These are phyloP conservation scores for Spiromastix sp. DNA, from an alignment of 2,329 filamentous ascomycete species.

Conservation along the genomic window DNA sequence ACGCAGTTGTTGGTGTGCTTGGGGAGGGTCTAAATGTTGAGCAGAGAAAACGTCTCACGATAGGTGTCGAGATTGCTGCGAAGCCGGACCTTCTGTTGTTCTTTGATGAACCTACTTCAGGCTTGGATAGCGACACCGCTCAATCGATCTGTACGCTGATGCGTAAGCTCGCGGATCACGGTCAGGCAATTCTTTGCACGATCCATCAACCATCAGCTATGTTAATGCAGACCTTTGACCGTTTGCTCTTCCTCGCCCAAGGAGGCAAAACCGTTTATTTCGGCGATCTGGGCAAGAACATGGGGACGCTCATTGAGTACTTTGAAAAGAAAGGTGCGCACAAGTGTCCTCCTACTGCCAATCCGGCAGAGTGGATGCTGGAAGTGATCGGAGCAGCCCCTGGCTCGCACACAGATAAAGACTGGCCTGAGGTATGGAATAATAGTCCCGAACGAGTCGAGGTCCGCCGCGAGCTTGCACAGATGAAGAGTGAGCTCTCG, in stretches of 20 bases:
- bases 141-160: slow-evolving; percentile 85
- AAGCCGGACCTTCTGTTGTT: slow-evolving; percentile 85
- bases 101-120: slow-evolving; percentile 89
- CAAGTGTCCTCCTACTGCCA: slow-evolving; percentile 50
- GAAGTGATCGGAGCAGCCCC: slow-evolving; percentile 49
- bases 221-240: slow-evolving; percentile 77
- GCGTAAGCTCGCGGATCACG: slow-evolving; percentile 79
- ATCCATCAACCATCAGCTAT: slow-evolving; percentile 96
- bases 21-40: slow-evolving; percentile 61
- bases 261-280: slow-evolving; percentile 62
- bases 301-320: slow-evolving; percentile 47
- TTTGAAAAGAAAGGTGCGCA: slow-evolving; percentile 59
- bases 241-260: slow-evolving; percentile 52
- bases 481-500: slow-evolving; percentile 40
- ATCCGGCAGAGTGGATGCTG: slow-evolving; percentile 70
- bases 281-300: slow-evolving; percentile 54
- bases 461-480: slow-evolving; percentile 35
- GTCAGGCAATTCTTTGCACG: slow-evolving; percentile 86
- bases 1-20: slow-evolving; percentile 81
- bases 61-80: slow-evolving; percentile 87
- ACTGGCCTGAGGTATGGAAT: slow-evolving; percentile 45
- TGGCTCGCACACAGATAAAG: slow-evolving; percentile 45
- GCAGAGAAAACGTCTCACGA: slow-evolving; percentile 68
- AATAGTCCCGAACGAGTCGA: slow-evolving; percentile 42
- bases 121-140: slow-evolving; percentile 84